phyloP scores from a whole-genome alignment of 129 eudicot species.

The Apium graveolens region DNA sequence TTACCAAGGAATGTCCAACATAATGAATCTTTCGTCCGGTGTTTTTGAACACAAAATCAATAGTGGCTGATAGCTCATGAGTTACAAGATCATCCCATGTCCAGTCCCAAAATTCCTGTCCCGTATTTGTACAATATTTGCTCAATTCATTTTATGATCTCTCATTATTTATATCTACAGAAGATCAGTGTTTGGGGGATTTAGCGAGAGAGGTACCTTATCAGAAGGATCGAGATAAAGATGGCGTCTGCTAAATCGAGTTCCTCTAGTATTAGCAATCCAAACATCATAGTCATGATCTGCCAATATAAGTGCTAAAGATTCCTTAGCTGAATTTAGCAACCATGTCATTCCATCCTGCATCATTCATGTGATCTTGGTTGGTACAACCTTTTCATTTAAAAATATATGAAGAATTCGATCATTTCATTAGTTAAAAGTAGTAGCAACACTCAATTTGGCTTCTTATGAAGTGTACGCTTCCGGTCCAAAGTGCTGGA shows the following conservation, averaged over 20 bases:
- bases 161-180: not conserved
- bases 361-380: not conserved
- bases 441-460: not conserved
- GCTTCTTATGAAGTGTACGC: not conserved
- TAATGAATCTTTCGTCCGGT: conserved; percentile 68
- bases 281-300: conserved; percentile 82
- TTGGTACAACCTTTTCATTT: not conserved
- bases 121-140: not conserved
- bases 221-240: conserved; percentile 36
- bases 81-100: conserved; percentile 83
- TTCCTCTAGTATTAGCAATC: conserved; percentile 81
- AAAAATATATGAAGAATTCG: not conserved
- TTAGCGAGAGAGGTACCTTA: conserved; percentile 25
- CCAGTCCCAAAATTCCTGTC: conserved; percentile 90
- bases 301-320: conserved; percentile 68
- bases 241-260: conserved; percentile 64
- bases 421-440: not conserved
- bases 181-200: not conserved
- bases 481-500: too few species aligned
- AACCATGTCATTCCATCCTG: conserved; percentile 89
- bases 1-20: conserved; percentile 75
- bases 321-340: conserved; percentile 51
- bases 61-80: conserved; percentile 57
- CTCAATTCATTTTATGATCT: not conserved
- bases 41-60: conserved; percentile 48